Percentiles rank a stretch among this genome's conserved stretches.
Conservation (phyloP, 139 green algal species). For the Gonium pectorale region DNA sequence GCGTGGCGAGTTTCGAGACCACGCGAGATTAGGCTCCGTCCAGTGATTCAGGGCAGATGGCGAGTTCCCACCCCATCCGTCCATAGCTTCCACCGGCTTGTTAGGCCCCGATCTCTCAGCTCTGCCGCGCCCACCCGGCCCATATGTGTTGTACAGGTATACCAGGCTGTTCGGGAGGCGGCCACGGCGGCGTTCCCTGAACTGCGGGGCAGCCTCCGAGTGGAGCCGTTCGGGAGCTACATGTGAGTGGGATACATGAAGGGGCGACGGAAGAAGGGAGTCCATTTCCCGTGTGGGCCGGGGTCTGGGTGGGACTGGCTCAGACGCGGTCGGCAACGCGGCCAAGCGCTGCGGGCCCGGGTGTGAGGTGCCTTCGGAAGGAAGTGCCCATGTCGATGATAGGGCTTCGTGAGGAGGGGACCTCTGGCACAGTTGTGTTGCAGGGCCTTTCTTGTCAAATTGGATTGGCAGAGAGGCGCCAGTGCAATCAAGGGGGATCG, state of each 20-base stretch:
- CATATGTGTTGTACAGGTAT: background rate
- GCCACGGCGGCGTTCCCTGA: constrained; percentile 4
- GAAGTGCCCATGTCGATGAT: background rate
- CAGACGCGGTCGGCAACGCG: background rate
- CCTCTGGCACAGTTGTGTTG: no score
- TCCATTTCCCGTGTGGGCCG: no score
- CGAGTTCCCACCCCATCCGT: background rate
- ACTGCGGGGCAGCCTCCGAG: background rate
- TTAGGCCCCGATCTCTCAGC: no score
- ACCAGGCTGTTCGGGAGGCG: background rate
- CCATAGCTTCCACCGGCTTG: no score
- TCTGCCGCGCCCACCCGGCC: no score
- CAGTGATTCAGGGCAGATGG: background rate
- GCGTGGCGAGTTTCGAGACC: background rate
- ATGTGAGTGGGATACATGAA: no score
- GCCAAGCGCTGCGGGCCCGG: background rate
- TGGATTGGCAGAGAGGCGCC: no score
- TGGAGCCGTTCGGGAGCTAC: constrained; percentile 32
- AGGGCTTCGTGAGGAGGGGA: no score
- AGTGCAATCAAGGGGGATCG: no score
- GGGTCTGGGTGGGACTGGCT: background rate
- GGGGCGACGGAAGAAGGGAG: background rate
- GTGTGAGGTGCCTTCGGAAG: background rate
- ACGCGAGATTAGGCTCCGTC: background rate
- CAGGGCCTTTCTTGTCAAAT: no score